Conservation (phyloP, 169 alveolate genomes). For the Cryptosporidium ryanae region DNA sequence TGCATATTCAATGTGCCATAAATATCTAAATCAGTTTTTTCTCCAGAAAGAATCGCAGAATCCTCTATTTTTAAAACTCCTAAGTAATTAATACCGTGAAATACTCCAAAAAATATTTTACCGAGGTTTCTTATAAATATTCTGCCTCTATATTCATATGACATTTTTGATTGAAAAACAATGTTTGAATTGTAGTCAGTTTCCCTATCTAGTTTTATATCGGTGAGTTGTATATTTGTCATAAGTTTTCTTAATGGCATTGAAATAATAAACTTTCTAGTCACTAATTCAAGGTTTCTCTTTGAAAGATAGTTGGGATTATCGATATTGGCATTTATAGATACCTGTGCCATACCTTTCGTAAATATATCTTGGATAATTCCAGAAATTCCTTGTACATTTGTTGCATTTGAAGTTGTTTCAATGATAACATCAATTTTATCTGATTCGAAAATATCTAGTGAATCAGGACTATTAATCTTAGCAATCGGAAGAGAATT, state of each 20-base stretch:
- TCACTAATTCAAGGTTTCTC: neutral
- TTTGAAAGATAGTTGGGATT: slow-evolving; percentile 1
- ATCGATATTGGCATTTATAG: slow-evolving; percentile 5
- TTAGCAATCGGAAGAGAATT: slow-evolving; percentile 42
- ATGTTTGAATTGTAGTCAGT: slow-evolving; percentile 22
- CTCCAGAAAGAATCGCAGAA: slow-evolving; percentile 25
- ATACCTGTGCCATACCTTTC: slow-evolving; percentile 32
- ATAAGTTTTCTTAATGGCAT: slow-evolving; percentile 58
- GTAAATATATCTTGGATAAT: slow-evolving; percentile 53
- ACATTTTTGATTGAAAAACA: slow-evolving; percentile 15
- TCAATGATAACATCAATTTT: slow-evolving; percentile 18
- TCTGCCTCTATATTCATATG: slow-evolving; percentile 62
- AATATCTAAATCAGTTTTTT: slow-evolving; percentile 29
- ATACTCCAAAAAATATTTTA: slow-evolving; percentile 57
- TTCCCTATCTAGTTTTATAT: slow-evolving; percentile 46
- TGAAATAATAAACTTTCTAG: slow-evolving; percentile 42
- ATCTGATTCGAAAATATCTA: slow-evolving; percentile 59
- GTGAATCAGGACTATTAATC: slow-evolving; percentile 32
- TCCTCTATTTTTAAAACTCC: slow-evolving; percentile 56
- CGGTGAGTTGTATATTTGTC: slow-evolving; percentile 53
- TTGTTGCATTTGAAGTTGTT: slow-evolving; percentile 43
- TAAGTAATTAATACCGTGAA: slow-evolving; percentile 33
- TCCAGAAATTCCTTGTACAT: slow-evolving; percentile 60
- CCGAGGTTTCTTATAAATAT: slow-evolving; percentile 43
- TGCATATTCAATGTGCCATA: slow-evolving; percentile 60